Conservation (phyloP, 306 rosid genomes). For the Cyclanthera cordifolia region DNA sequence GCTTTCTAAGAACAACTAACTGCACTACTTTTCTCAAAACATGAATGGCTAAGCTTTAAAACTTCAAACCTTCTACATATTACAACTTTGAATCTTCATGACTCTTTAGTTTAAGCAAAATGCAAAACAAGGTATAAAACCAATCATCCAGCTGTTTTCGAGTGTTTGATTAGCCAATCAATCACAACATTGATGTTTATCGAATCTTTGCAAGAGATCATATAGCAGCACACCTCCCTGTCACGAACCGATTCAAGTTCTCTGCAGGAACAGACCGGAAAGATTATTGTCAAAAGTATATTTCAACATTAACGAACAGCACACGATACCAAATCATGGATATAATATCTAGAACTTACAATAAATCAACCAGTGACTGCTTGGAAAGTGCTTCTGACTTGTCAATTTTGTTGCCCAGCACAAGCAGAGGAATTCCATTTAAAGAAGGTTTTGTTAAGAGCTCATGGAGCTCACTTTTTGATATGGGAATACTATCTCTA, state of each 20-base stretch:
- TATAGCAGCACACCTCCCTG: constrained; percentile 86
- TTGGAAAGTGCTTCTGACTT: constrained; percentile 89
- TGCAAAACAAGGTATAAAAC: not conserved
- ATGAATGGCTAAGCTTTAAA: constrained; percentile 1
- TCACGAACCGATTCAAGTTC: constrained; percentile 67
- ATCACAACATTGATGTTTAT: constrained; percentile 79
- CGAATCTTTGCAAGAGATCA: constrained; percentile 97
- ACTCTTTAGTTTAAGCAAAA: not conserved
- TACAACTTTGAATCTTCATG: not conserved
- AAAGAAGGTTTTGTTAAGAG: constrained; percentile 70
- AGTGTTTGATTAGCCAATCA: constrained; percentile 97
- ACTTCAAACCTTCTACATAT: not conserved
- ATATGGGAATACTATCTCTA: constrained; percentile 76
- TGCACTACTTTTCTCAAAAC: too few relatives aligned
- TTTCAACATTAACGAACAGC: not conserved
- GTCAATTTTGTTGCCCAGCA: constrained; percentile 89
- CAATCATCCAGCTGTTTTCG: constrained; percentile 50
- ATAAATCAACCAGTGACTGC: constrained; percentile 76
- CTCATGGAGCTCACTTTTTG: constrained; percentile 77
- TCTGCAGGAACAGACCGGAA: constrained; percentile 29
- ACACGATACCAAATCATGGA: not conserved
- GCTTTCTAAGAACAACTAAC: constrained; percentile 45
- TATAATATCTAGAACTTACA: constrained; percentile 40
- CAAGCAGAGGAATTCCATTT: constrained; percentile 60
- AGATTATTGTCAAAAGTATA: not conserved